phyloP scores from a whole-genome alignment of 2,329 filamentous ascomycete genomes.

The Phaeosphaeria sp. region DNA sequence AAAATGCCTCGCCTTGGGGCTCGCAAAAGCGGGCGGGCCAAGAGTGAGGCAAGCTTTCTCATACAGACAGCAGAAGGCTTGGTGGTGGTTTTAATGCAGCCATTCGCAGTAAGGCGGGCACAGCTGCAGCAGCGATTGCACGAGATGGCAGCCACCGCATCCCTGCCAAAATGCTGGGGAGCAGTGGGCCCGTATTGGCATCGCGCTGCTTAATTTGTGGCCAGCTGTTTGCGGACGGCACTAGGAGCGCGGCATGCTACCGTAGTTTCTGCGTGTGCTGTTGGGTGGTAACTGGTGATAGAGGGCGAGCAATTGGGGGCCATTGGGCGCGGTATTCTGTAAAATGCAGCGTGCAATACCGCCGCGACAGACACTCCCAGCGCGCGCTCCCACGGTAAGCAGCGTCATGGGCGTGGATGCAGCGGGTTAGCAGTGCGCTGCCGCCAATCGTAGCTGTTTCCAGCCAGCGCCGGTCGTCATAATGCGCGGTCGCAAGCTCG shows the following conservation, averaged over 20 bases:
- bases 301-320: background rate
- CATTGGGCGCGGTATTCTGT: background rate
- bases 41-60: conserved; percentile 17
- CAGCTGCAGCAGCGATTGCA: background rate
- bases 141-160: conserved; percentile 3
- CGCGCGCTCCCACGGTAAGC: conserved; percentile 1
- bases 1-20: conserved; percentile 18
- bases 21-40: conserved; percentile 7
- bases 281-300: too few relatives aligned
- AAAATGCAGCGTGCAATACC: background rate
- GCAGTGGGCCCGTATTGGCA: conserved; percentile 15
- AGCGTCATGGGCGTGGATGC: conserved; percentile 5
- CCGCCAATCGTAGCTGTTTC: conserved; percentile 16
- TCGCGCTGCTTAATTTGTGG: conserved; percentile 21
- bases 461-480: conserved; percentile 5
- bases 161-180: conserved; percentile 19
- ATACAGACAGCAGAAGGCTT: conserved; percentile 26
- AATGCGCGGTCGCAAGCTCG: conserved; percentile 7
- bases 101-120: background rate
- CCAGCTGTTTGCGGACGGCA: conserved; percentile 8
- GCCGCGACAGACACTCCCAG: too few relatives aligned
- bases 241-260: background rate
- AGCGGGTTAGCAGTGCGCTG: conserved; percentile 1
- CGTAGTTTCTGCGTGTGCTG: background rate
- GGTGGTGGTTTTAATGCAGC: conserved; percentile 8